Percentiles rank a stretch among this genome's conserved stretches.
phyloP scores from a whole-genome alignment of 2,329 filamentous ascomycete genomes.

The Penicillium brevicompactum region DNA sequence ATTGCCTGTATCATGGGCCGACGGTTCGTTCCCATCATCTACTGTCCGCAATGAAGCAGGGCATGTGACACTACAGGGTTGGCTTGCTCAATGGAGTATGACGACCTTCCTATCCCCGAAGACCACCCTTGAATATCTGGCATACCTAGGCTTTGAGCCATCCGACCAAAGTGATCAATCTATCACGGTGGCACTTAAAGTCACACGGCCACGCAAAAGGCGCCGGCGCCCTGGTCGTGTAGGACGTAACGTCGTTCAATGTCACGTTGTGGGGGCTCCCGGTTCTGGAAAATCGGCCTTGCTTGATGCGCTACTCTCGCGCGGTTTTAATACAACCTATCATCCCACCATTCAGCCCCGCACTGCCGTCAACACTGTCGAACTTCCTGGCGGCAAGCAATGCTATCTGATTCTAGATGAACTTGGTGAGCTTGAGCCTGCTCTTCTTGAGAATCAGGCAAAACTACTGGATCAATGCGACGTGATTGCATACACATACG shows the following conservation, averaged over 20 bases:
- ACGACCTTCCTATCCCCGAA: conserved; percentile 96
- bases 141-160: conserved; percentile 92
- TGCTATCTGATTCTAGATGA: conserved; percentile 96
- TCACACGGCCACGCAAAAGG: conserved; percentile 88
- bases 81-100: conserved; percentile 99
- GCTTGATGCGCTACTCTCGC: conserved; percentile 86
- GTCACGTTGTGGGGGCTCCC: conserved; percentile 84
- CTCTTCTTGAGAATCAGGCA: conserved; percentile 85
- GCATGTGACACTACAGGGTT: conserved; percentile 92
- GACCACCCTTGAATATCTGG: conserved; percentile 92
- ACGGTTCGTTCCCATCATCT: conserved; percentile 86
- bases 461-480: conserved; percentile 88
- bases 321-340: conserved; percentile 81
- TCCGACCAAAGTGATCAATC: conserved; percentile 70
- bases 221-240: conserved; percentile 80
- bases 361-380: conserved; percentile 92
- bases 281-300: conserved; percentile 89
- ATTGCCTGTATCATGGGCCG: conserved; percentile 80
- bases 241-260: conserved; percentile 90
- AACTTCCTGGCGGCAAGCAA: conserved; percentile 92
- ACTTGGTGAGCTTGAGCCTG: conserved; percentile 91
- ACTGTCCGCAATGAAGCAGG: conserved; percentile 95
- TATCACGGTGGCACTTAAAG: conserved; percentile 81
- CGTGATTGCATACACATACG: conserved; percentile 91
- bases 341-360: conserved; percentile 93